A percentile compares a stretch with the other conserved stretches of the same genome.
Evolutionary conservation across 495 filamentous ascomycete species (phyloP).

Genomic region (Penicillium pulvis): DNA sequence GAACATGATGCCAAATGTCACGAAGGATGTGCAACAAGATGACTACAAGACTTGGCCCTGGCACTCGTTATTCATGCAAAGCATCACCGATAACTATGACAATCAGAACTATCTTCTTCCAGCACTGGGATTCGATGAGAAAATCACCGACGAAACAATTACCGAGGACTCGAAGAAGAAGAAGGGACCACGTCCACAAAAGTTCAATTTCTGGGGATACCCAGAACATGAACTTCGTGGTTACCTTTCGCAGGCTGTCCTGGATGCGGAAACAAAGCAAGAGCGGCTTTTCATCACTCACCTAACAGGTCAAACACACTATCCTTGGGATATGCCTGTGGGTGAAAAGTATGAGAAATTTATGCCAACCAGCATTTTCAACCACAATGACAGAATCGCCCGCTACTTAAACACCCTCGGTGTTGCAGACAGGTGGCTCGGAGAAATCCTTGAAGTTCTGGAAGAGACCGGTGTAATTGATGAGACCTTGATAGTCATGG

Average conservation of each 20-base stretch:
- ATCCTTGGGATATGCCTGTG: constrained; percentile 41
- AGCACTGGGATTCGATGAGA: constrained; percentile 35
- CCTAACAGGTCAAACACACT: constrained; percentile 45
- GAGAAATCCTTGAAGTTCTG: constrained; percentile 34
- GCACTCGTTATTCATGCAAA: constrained; percentile 36
- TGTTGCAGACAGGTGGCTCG: constrained; percentile 40
- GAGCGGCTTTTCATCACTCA: constrained; percentile 46
- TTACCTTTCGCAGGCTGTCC: constrained; percentile 40
- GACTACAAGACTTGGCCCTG: constrained; percentile 31
- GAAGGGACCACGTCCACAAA: constrained; percentile 19
- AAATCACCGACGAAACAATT: constrained; percentile 31
- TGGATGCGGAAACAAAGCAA: constrained; percentile 34
- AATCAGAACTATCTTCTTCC: constrained; percentile 28
- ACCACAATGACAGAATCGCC: constrained; percentile 26
- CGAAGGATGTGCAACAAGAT: constrained; percentile 13
- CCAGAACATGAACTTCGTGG: constrained; percentile 38
- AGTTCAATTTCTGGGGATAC: constrained; percentile 47
- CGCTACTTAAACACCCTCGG: constrained; percentile 45
- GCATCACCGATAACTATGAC: constrained; percentile 30
- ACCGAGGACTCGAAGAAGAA: constrained; percentile 31
- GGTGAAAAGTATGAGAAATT: constrained; percentile 32
- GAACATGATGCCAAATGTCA: constrained; percentile 28
- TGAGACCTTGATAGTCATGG: constrained; percentile 45
- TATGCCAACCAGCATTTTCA: constrained; percentile 26
- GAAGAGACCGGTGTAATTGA: constrained; percentile 42